A percentile compares a stretch with the other conserved stretches of the same genome.
These are phyloP conservation scores for Mucor saturninus DNA, from an alignment of 371 early-diverging fungal genomes.

Conservation along the genomic window DNA sequence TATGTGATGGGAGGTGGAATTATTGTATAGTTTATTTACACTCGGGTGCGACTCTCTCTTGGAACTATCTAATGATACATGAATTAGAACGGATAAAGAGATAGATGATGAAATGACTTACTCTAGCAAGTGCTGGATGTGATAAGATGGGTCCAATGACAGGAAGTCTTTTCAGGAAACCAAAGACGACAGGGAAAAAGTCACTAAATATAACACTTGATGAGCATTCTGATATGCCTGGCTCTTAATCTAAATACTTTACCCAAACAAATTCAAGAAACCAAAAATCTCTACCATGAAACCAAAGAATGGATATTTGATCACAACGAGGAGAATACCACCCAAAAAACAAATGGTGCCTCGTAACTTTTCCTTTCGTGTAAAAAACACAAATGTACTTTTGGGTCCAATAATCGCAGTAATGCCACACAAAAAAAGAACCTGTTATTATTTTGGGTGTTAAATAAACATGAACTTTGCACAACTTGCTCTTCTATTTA, in stretches of 20 bases:
- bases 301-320: slow-evolving; percentile 91
- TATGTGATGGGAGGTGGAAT: too few relatives aligned
- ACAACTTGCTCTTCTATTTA: slow-evolving; percentile 36
- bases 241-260: slow-evolving; percentile 22
- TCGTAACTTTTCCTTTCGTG: slow-evolving; percentile 78
- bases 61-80: slow-evolving; percentile 23
- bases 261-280: slow-evolving; percentile 96
- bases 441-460: slow-evolving; percentile 49
- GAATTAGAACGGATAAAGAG: background rate
- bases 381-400: slow-evolving; percentile 86
- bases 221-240: background rate
- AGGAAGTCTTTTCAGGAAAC: slow-evolving; percentile 87
- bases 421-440: slow-evolving; percentile 90
- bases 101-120: slow-evolving; percentile 32
- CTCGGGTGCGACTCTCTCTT: slow-evolving; percentile 35
- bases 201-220: slow-evolving; percentile 61
- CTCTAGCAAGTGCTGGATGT: slow-evolving; percentile 81
- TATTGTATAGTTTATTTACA: slow-evolving; percentile 23
- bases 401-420: slow-evolving; percentile 85
- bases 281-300: slow-evolving; percentile 91
- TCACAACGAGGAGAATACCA: slow-evolving; percentile 90
- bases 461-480: too few relatives aligned
- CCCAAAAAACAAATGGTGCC: slow-evolving; percentile 91
- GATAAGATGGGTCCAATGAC: slow-evolving; percentile 86
- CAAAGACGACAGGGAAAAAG: slow-evolving; percentile 93